Base-by-base conservation (phyloP, 306 rosid genomes). In the Senna siamea region DNA sequence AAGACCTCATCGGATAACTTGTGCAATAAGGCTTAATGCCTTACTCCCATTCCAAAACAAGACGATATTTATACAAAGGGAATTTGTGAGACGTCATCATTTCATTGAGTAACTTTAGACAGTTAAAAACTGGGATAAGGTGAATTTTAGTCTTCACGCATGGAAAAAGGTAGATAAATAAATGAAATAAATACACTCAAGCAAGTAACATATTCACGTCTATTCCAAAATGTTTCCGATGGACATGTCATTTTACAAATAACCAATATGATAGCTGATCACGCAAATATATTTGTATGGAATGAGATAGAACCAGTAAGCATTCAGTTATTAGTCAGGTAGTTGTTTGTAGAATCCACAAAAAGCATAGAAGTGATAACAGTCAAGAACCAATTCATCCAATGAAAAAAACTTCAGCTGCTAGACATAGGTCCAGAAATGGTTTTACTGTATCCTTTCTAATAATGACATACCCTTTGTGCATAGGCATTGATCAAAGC, bases 401-500 rank as follows among this genome's bases (percentile, higher is more conserved):
- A 46, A 46, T 2, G 0, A 2, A 43, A 43, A 48, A 48, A 5
- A 15, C 54, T 48, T 15, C 5, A 48, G 54, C 54, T 48, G 9
- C 0, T 1, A 15, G 54, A 48, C 15, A 4, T 13, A 5, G 54
- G 22, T 48, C 54, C 54, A 48, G 19, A 23, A 51, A 51, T 17
- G 23, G 56, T 51, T 51, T 17, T 51, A 9, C 6, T 51, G 11
- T 17, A 51, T 51, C 20, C 20, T 17, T 51, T 51, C 54, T 51
- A 47, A 47, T 4, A 51, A 51, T 54, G 35, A 72, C 86, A 72
- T 87, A 93, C 98, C 76, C 87, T 89, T 77, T 90, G 98, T 19
- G 97, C 98, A 50, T 89, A 90, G 73, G 98, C 97, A 80, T 93
- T 93, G 71, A 93, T 90, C 53, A 93, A 73, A 73, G 98, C 98